Percentiles rank a stretch among this genome's conserved stretches.
Conservation (phyloP, 495 filamentous ascomycete genomes). For the Aspergillus mulundensis region DNA sequence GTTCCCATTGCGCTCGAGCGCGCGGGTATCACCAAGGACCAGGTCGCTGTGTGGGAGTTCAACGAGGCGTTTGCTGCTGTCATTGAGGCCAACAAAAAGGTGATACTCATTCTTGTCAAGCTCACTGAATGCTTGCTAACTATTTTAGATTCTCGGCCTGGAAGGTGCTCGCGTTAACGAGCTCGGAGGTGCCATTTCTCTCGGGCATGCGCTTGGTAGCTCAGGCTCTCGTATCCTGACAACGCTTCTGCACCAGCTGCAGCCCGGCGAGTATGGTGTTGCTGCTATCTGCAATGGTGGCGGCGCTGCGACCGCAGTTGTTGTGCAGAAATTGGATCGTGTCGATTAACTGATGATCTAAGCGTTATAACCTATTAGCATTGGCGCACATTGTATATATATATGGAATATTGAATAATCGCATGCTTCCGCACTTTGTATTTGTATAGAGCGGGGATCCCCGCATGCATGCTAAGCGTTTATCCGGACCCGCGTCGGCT, state of each 20-base stretch:
- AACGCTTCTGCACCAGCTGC: constrained; percentile 83
- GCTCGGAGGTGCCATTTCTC: constrained; percentile 83
- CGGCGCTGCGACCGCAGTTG: constrained; percentile 84
- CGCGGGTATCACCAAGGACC: constrained; percentile 81
- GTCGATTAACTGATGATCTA: constrained; percentile 37
- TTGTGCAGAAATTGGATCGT: constrained; percentile 80
- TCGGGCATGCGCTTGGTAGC: constrained; percentile 93
- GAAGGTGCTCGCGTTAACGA: constrained; percentile 76
- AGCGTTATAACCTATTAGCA: neutral
- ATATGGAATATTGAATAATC: neutral
- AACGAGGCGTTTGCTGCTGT: constrained; percentile 98
- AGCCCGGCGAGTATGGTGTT: constrained; percentile 87
- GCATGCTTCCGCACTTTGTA: neutral
- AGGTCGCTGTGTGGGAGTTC: constrained; percentile 94
- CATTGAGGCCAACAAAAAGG: constrained; percentile 91
- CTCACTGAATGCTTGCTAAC: constrained; percentile 14
- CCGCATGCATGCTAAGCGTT: constrained; percentile 9
- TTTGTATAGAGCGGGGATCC: neutral
- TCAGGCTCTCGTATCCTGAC: constrained; percentile 90
- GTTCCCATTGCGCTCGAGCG: constrained; percentile 86
- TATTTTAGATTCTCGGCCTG: constrained; percentile 66
- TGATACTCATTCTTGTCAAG: constrained; percentile 29
- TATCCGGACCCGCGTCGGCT: constrained; percentile 13
- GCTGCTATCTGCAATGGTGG: constrained; percentile 97
- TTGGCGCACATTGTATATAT: constrained; percentile 1